Evolutionary conservation across 2,329 filamentous ascomycete genomes (phyloP), one percentile per base, ranked within the genome.

Genomic region (Aspergillus floridensis): DNA sequence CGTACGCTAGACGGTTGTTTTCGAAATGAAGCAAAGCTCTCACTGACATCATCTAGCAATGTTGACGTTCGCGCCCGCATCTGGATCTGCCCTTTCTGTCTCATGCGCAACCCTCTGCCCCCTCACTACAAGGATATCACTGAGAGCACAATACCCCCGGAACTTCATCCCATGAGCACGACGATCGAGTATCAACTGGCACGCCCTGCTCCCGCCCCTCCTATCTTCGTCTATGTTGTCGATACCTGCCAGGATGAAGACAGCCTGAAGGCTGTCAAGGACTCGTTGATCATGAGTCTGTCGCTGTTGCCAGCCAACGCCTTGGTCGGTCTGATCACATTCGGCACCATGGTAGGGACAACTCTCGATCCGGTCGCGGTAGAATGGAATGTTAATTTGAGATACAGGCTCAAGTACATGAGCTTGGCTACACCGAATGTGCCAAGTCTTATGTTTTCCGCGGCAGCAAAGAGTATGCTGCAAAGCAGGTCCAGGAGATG

Each of bases 401-500:
- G 14, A 49, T 59, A 49, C 66, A 92, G 90, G 87, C 92, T 32
- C 93, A 97, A 85, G 92, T 99, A 19, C 95, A 99, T 74, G 95
- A 99, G 78, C 91, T 99, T 67, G 95, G 95, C 57, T 99, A 99
- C 74, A 93, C 91, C 57, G 95, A 98, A 78, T 99, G 95, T 77
- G 92, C 95, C 65, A 99, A 98, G 79, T 97, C 93, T 5, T 99
- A 97, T 71, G 95, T 99, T 47, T 99, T 99, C 84, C 87, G 93
- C 58, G 95, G 95, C 44, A 97, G 88, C 82, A 99, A 98, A 81
- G 95, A 99, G 72, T 99, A 99, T 76, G 85, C 88, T n/a, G 91
- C 93, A 56, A 98, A 98, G 80, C 93, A 98, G 75, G 92, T 99
- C n/a, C 93, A 98, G 77, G 95, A 99, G 73, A 99, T 99, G 95